These are phyloP conservation scores for Fonsecaea monophora DNA, from an alignment of 2,329 filamentous ascomycete genomes.

Conservation along the genomic window DNA sequence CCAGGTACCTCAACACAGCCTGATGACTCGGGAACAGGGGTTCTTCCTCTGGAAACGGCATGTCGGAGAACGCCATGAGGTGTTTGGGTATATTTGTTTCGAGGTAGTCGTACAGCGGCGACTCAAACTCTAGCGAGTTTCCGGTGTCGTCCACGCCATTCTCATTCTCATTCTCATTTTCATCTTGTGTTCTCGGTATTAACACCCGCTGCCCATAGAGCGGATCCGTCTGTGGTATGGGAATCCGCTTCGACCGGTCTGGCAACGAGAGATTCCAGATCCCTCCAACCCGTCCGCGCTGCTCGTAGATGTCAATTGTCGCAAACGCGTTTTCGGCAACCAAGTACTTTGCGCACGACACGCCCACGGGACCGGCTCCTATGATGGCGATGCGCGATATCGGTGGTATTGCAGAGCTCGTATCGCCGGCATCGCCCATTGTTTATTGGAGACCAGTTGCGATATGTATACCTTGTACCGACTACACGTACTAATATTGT, in stretches of 20 bases:
- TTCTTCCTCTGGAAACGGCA: slow-evolving; percentile 66
- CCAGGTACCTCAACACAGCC: slow-evolving; percentile 75
- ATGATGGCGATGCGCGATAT: slow-evolving; percentile 36
- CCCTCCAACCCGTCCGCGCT: slow-evolving; percentile 76
- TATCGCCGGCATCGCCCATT: not conserved
- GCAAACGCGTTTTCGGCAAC: slow-evolving; percentile 73
- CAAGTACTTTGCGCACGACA: slow-evolving; percentile 81
- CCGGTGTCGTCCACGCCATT: not conserved
- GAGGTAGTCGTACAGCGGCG: slow-evolving; percentile 80
- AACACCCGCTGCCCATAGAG: slow-evolving; percentile 61
- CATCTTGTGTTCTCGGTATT: slow-evolving; percentile 40
- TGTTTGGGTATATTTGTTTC: slow-evolving; percentile 86
- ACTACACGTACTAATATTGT: no score
- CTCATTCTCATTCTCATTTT: slow-evolving; percentile 17
- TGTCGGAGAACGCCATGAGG: slow-evolving; percentile 81
- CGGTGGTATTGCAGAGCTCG: not conserved
- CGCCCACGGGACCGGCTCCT: slow-evolving; percentile 49
- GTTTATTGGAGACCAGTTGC: no score
- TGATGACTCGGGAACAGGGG: slow-evolving; percentile 77
- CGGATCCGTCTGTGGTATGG: slow-evolving; percentile 67
- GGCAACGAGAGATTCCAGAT: slow-evolving; percentile 74
- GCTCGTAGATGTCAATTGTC: slow-evolving; percentile 79
- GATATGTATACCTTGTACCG: no score
- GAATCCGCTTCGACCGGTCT: slow-evolving; percentile 61
- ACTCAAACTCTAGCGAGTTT: slow-evolving; percentile 70